Evolutionary conservation across 768 basidiomycete genomes (phyloP), one percentile per base, ranked within the genome.

Genomic region (Suillus subalutaceus): DNA sequence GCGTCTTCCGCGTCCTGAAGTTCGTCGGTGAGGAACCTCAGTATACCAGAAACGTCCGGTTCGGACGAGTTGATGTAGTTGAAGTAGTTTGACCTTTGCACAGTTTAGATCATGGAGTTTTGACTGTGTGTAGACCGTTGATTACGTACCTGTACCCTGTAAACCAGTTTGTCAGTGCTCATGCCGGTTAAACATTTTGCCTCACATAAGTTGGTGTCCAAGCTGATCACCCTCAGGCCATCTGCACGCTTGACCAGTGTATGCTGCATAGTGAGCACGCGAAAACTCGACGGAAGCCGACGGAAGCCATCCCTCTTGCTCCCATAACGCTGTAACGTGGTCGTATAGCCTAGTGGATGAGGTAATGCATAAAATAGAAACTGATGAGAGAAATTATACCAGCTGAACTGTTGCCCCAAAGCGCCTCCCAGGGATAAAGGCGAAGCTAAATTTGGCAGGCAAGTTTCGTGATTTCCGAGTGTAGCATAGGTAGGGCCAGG

Each of bases 151-250:
- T 69, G 63, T 76, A 80, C 76, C 80, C 79, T 78, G 50, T 37
- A 32, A 46, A 65, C 50, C 5, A 20, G 62, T 63, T 63, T 63
- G 6, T 23, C 20, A 65, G 20, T 43, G 57, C 32, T 23, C 18
- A 4, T 15, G 37, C 18, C 16, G 12, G 9, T n/a, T 30, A 18
- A 10, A 20, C 41, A 53, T 61, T 50, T 37, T 56, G 63, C 79
- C 88, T 63, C 75, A 90, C 91, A 93, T 63, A 92, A 71, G 72
- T 93, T 88, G 20, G 91, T 92, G 73, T 93, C 92, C 65, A 93
- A 75, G 43, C 90, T 87, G 64, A 93, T 90, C 40, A 93, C 76
- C 44, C 90, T 82, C 16, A 93, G 78, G 7, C 90, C 91, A 63
- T 91, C 89, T 20, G 72, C 68, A 26, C 90, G 84, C 68, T 82